Percentiles rank a stretch among this genome's conserved stretches.
Evolutionary conservation across 371 early-diverging fungal genomes (phyloP).

Genomic region (Dichotomocladium elegans): DNA sequence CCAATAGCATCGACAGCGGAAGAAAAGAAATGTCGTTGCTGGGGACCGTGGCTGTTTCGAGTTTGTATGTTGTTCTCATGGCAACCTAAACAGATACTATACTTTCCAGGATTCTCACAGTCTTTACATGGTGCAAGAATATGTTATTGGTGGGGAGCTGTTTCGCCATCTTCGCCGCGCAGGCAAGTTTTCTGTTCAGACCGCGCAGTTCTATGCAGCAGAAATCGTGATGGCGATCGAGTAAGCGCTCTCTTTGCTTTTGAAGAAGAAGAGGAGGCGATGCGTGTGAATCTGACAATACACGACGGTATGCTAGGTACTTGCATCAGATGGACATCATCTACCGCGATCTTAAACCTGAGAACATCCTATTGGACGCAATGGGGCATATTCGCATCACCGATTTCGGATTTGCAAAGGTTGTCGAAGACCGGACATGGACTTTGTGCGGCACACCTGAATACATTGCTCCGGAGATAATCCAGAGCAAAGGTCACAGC

Average conservation of each 20-base stretch:
- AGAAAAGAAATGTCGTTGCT: too few relatives aligned
- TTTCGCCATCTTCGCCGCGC: constrained; percentile 92
- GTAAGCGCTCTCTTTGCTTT: neutral
- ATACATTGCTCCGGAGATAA: constrained; percentile 97
- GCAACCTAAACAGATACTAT: constrained; percentile 47
- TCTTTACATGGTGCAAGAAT: constrained; percentile 95
- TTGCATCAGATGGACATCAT: constrained; percentile 90
- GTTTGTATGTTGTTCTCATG: neutral
- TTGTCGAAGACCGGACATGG: constrained; percentile 76
- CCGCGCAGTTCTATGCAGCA: constrained; percentile 79
- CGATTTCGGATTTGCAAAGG: constrained; percentile 99
- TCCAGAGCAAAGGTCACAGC: constrained; percentile 95
- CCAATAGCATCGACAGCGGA: too few relatives aligned
- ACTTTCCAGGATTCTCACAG: constrained; percentile 90
- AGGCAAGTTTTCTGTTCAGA: constrained; percentile 85
- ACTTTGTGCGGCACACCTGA: constrained; percentile 99
- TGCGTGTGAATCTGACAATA: neutral
- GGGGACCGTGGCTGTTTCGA: too few relatives aligned
- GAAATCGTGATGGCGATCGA: constrained; percentile 80
- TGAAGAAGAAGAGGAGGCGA: neutral
- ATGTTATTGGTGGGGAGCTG: constrained; percentile 94
- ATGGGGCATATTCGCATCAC: constrained; percentile 96
- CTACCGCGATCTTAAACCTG: constrained; percentile 95
- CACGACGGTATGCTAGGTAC: constrained; percentile 41
- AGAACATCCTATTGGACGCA: constrained; percentile 87